Percentiles rank a stretch among this genome's conserved stretches.
These are phyloP conservation scores for Xylaria sp. DNA, from an alignment of 2,329 filamentous ascomycete species.

Conservation along the genomic window DNA sequence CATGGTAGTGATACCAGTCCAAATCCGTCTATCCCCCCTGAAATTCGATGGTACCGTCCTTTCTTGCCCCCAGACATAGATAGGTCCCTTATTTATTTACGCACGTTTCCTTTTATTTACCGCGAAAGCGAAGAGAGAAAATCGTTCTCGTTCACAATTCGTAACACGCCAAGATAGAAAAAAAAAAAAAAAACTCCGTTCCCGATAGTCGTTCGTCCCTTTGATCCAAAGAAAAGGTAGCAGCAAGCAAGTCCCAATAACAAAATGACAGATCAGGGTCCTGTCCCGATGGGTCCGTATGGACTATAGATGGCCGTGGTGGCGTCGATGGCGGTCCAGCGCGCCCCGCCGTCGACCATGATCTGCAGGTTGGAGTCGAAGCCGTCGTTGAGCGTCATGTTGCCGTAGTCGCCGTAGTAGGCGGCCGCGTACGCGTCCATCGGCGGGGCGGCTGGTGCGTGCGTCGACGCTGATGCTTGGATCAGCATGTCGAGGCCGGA, in stretches of 20 bases:
- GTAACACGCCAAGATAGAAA: background rate
- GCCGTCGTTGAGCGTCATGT: constrained; percentile 54
- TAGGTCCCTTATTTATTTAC: background rate
- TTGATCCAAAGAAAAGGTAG: background rate
- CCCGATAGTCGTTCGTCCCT: background rate
- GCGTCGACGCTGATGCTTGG: constrained; percentile 50
- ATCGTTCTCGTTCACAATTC: background rate
- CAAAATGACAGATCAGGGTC: constrained; percentile 11
- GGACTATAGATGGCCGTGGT: constrained; percentile 44
- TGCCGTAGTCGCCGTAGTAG: constrained; percentile 44
- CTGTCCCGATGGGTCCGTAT: constrained; percentile 38
- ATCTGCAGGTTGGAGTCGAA: constrained; percentile 59
- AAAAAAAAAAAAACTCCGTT: background rate
- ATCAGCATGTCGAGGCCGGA: constrained; percentile 56
- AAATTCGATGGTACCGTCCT: constrained; percentile 1
- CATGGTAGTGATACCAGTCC: background rate
- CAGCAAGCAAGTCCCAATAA: background rate
- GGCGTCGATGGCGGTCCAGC: constrained; percentile 44
- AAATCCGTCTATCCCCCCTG: background rate
- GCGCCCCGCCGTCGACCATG: constrained; percentile 54
- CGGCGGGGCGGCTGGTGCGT: constrained; percentile 46
- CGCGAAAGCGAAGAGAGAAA: background rate
- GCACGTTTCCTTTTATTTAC: background rate
- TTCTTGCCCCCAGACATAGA: background rate
- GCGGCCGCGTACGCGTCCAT: constrained; percentile 39